Percentiles rank a stretch among this genome's conserved stretches.
Conservation (phyloP, 257 asterid genomes). For the Petunia secreta region DNA sequence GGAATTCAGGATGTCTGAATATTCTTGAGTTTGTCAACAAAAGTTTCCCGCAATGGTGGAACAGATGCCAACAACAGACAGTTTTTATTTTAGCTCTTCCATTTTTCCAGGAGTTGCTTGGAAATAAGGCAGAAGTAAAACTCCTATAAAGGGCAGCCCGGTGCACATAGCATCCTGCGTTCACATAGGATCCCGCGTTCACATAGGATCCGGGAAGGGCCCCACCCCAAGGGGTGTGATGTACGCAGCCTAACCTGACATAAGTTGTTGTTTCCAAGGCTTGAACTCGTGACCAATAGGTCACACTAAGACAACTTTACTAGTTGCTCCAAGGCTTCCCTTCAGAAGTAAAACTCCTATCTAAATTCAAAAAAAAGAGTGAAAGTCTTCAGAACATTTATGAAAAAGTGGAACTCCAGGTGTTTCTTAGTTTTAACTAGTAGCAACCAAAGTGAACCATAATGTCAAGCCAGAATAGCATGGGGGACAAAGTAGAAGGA, state of each 20-base stretch:
- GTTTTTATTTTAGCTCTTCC: constrained; percentile 19
- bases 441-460: constrained; percentile 4
- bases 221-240: too few relatives aligned
- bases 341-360: neutral
- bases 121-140: constrained; percentile 11
- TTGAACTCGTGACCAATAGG: too few relatives aligned
- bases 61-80: neutral
- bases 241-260: too few relatives aligned
- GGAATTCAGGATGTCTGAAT: constrained; percentile 65
- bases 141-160: neutral
- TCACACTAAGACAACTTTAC: too few relatives aligned
- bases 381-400: constrained; percentile 6
- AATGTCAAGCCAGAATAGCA: constrained; percentile 26
- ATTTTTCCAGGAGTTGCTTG: neutral
- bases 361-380: neutral
- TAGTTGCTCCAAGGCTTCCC: too few relatives aligned
- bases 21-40: constrained; percentile 47
- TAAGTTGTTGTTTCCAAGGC: too few relatives aligned
- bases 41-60: neutral
- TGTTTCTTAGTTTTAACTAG: constrained; percentile 16
- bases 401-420: constrained; percentile 20
- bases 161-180: too few relatives aligned
- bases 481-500: constrained; percentile 51
- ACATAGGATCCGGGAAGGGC: too few relatives aligned
- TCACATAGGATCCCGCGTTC: too few relatives aligned